Evolutionary conservation across 2,329 filamentous ascomycete genomes (phyloP), one percentile per base, ranked within the genome.

Genomic region (Alternaria burnsii): DNA sequence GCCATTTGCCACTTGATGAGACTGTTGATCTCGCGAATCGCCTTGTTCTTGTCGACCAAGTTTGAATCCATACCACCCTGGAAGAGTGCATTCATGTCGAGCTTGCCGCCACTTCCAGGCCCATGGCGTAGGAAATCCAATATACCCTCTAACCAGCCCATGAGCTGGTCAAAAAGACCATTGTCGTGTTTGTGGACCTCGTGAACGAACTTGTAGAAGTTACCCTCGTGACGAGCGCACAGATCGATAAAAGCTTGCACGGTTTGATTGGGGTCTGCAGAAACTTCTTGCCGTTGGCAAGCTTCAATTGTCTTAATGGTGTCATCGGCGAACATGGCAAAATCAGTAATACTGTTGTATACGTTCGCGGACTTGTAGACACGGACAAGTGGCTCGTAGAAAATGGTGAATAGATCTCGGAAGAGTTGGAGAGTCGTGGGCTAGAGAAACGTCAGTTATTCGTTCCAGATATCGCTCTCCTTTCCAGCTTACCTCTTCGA

Each of bases 331-430:
- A 99, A 99, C 40, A 89, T 85, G 0, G 94, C 91, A 81, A 99
- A 98, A 78, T 99, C 95, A 0, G 94, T 98, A 61, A 99, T 94
- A 75, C 92, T 96, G 82, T 89, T 95, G 84, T 98, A 98, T 26
- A 99, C 94, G 71, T 98, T 99, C 66, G 95, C 95, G 20, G 94
- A 97, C 81, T 98, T 99, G 85, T 99, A 99, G 0, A 99, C 95
- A 48, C 95, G 88, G 16, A 99, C 93, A 22, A 99, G 88, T 0
- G 95, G 95, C 76, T 99, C 95, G 80, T 99, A 99, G 82, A 99
- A 99, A 76, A 99, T 98, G 34, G 93, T 97, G 78, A 99, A 98
- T 24, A 99, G 85, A 73, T 99, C 95, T 48, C 93, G 89, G 85
- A 99, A 95, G 28, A 99, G 86, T 75, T 96, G 91, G n/a, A 99